Evolutionary conservation across 148 eudicot genomes (phyloP).

Genomic region (Linanthus parryae): DNA sequence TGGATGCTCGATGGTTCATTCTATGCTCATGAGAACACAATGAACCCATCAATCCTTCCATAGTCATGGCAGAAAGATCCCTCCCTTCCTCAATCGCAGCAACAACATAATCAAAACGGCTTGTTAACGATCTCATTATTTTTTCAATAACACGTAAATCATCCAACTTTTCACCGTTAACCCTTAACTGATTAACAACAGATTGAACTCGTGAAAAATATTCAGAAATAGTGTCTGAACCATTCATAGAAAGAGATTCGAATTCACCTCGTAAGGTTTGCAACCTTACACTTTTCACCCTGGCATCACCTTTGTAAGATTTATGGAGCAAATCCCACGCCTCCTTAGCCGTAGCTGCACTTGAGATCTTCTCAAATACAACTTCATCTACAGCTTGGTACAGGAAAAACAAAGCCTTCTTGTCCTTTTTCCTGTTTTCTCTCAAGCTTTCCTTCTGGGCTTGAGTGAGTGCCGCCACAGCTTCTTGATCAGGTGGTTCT

Average conservation of each 20-base stretch:
- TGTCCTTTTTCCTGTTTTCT: neutral
- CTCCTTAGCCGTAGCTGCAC: conserved; percentile 5
- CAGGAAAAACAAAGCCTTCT: neutral
- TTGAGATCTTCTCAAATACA: conserved; percentile 4
- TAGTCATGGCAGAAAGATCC: neutral
- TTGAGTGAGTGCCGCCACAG: neutral
- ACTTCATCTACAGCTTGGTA: conserved; percentile 5
- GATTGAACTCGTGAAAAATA: conserved; percentile 8
- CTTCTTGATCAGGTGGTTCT: neutral
- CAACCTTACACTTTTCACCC: neutral
- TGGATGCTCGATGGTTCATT: too few relatives aligned
- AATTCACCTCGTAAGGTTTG: conserved; percentile 9
- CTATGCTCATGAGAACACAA: neutral
- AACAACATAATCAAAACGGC: conserved; percentile 3
- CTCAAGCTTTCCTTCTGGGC: neutral
- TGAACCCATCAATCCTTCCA: neutral
- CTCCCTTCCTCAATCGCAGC: conserved; percentile 10
- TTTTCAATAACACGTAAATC: conserved; percentile 5
- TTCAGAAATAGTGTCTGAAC: conserved; percentile 3
- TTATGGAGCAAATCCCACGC: neutral
- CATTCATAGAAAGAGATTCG: conserved; percentile 13
- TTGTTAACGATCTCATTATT: conserved; percentile 4
- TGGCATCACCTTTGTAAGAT: conserved; percentile 3
- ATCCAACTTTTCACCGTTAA: conserved; percentile 5
- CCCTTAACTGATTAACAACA: conserved; percentile 6